A percentile compares a stretch with the other conserved stretches of the same genome.
Evolutionary conservation across 140 eudicot genomes (phyloP).

Genomic region (Oenanthe javanica): DNA sequence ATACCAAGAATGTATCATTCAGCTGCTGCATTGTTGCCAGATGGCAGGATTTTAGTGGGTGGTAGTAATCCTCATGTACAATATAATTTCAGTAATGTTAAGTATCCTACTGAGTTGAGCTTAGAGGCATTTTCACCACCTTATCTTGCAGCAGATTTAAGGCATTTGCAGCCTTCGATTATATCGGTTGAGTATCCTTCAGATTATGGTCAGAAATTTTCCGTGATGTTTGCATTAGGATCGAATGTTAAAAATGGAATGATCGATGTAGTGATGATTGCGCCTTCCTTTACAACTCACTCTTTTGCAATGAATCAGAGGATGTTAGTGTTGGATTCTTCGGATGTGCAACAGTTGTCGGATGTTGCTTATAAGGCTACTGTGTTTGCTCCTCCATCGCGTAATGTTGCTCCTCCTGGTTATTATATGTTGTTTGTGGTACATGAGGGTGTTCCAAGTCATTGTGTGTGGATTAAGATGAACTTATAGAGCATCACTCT

Average conservation of each 20-base stretch:
- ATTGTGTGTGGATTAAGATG: constrained; percentile 54
- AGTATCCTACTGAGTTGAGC: constrained; percentile 79
- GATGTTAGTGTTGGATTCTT: constrained; percentile 35
- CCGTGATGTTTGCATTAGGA: constrained; percentile 27
- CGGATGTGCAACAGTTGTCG: constrained; percentile 19
- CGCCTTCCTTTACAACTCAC: constrained; percentile 84
- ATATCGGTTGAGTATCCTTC: constrained; percentile 27
- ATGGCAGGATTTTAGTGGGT: constrained; percentile 86
- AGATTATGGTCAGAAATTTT: constrained; percentile 51
- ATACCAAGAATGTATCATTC: constrained; percentile 84
- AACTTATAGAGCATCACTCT: background rate
- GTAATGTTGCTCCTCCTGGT: constrained; percentile 76
- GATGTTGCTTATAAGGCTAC: constrained; percentile 29
- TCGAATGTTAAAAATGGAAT: constrained; percentile 18
- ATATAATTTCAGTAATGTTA: constrained; percentile 56
- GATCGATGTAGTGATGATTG: constrained; percentile 46
- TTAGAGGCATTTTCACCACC: constrained; percentile 71
- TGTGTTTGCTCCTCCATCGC: constrained; percentile 52
- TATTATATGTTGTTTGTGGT: constrained; percentile 86
- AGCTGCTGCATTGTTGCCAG: constrained; percentile 59
- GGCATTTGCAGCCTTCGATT: constrained; percentile 45
- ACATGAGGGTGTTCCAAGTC: constrained; percentile 60
- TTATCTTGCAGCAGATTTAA: constrained; percentile 34
- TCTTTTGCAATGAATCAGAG: constrained; percentile 86
- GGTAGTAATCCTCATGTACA: constrained; percentile 79